Percentiles rank a stretch among this genome's conserved stretches.
Conservation (phyloP, 192 early-diverging fungal genomes). For the Mortierella alpina region DNA sequence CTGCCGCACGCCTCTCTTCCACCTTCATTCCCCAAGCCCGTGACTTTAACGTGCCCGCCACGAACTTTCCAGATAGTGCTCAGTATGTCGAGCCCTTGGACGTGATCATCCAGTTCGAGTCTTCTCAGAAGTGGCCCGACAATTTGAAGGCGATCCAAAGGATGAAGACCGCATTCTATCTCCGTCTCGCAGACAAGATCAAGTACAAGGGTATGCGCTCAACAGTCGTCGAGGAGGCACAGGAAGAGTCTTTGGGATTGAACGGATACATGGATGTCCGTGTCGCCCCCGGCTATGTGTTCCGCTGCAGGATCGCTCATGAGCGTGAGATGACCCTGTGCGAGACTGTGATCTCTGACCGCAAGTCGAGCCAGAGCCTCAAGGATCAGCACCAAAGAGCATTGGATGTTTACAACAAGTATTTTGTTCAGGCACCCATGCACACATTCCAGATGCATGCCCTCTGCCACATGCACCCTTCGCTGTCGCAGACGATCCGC, state of each 20-base stretch:
- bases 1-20: constrained; percentile 79
- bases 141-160: constrained; percentile 88
- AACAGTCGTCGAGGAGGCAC: constrained; percentile 61
- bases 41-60: constrained; percentile 48
- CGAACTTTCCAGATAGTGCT: constrained; percentile 53
- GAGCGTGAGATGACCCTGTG: constrained; percentile 76
- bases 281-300: constrained; percentile 75
- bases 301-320: constrained; percentile 82
- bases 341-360: constrained; percentile 62
- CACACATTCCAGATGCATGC: constrained; percentile 78
- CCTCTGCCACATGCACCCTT: constrained; percentile 79
- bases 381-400: constrained; percentile 64
- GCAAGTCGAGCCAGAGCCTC: constrained; percentile 55
- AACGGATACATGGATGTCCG: constrained; percentile 79
- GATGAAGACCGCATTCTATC: constrained; percentile 89
- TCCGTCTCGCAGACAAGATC: constrained; percentile 77
- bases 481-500: constrained; percentile 83
- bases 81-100: constrained; percentile 80
- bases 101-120: constrained; percentile 86
- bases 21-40: constrained; percentile 80
- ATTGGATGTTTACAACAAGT: constrained; percentile 57
- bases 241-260: constrained; percentile 54
- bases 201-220: constrained; percentile 59
- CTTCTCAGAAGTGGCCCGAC: constrained; percentile 89
- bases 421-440: constrained; percentile 60